Percentiles rank a stretch among this genome's conserved stretches.
These are phyloP conservation scores for Trichoderma sp. DNA, from an alignment of 2,329 filamentous ascomycete species.

Conservation along the genomic window DNA sequence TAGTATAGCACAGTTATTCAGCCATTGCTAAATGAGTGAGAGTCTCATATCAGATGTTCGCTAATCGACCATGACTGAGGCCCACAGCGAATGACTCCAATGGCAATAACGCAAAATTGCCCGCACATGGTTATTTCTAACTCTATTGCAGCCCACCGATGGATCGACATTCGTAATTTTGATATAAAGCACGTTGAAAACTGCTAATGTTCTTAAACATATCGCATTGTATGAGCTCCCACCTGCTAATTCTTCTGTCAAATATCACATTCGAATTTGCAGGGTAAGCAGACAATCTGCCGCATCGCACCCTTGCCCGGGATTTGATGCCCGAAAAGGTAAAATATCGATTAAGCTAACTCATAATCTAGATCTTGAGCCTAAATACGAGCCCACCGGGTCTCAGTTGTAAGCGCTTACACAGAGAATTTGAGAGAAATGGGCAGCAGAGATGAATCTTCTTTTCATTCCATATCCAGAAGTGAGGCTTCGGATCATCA, in stretches of 20 bases:
- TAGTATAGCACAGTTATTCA: neutral
- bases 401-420: neutral
- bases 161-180: neutral
- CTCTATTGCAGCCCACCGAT: neutral
- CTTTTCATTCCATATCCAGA: too few relatives aligned
- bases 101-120: neutral
- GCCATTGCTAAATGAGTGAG: neutral
- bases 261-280: neutral
- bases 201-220: neutral
- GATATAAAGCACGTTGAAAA: neutral
- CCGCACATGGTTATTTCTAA: neutral
- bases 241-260: neutral
- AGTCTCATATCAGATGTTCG: neutral
- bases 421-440: neutral
- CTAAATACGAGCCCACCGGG: neutral
- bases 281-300: neutral
- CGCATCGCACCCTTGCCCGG: neutral
- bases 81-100: neutral
- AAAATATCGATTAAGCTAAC: slow-evolving; percentile 8
- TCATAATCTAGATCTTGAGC: neutral
- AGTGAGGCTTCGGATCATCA: too few relatives aligned
- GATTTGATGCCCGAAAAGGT: neutral
- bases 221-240: neutral
- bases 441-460: neutral
- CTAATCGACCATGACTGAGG: neutral